These are phyloP conservation scores for Leccinellum luteum DNA, from an alignment of 768 basidiomycete species.

Conservation along the genomic window DNA sequence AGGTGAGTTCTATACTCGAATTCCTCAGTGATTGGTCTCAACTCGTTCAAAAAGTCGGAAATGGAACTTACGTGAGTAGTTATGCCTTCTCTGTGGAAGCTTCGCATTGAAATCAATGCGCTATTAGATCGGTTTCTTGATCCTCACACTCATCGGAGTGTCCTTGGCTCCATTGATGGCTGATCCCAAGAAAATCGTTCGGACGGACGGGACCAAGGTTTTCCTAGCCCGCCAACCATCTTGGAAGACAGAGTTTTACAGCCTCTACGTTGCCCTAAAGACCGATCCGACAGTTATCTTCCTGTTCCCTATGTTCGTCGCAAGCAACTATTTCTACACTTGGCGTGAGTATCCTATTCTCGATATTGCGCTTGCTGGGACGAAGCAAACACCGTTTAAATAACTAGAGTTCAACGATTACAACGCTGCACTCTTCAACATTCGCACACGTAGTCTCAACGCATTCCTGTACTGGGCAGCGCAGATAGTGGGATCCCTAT, in stretches of 20 bases:
- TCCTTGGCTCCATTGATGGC: conserved; percentile 67
- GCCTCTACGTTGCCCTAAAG: conserved; percentile 63
- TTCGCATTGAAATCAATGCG: background rate
- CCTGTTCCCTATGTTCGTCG: conserved; percentile 84
- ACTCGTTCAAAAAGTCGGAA: conserved; percentile 44
- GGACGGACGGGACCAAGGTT: conserved; percentile 73
- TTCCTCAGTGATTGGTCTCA: conserved; percentile 1
- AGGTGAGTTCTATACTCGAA: conserved; percentile 22
- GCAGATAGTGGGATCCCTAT: conserved; percentile 73
- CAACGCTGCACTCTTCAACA: conserved; percentile 76
- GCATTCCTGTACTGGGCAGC: conserved; percentile 78
- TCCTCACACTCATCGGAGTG: conserved; percentile 69
- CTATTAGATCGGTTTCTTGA: conserved; percentile 68
- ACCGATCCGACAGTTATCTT: conserved; percentile 72
- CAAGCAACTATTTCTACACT: conserved; percentile 83
- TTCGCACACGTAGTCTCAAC: conserved; percentile 77
- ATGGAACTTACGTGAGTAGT: conserved; percentile 68
- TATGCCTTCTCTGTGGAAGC: background rate
- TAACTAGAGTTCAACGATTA: conserved; percentile 56
- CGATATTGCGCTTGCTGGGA: background rate
- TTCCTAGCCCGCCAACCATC: conserved; percentile 61
- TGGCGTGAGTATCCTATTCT: conserved; percentile 55
- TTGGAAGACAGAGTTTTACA: conserved; percentile 73
- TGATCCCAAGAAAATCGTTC: conserved; percentile 67
- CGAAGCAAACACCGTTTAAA: conserved; percentile 8